phyloP scores from a whole-genome alignment of 768 basidiomycete genomes.

The Russula emetica region DNA sequence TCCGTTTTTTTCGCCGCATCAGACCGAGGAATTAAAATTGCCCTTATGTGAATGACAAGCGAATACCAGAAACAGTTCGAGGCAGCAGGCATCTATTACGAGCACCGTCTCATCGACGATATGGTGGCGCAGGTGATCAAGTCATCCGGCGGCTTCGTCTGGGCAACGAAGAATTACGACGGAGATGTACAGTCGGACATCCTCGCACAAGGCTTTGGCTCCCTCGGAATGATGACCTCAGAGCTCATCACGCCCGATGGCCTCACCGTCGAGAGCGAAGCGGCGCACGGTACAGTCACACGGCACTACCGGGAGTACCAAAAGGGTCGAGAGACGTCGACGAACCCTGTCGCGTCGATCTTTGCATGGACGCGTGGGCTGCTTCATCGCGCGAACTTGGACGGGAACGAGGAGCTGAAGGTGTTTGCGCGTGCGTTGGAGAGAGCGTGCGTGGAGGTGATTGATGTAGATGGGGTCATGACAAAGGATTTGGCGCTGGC shows the following conservation, averaged over 20 bases:
- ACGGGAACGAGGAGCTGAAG: slow-evolving; percentile 69
- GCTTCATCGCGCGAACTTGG: slow-evolving; percentile 88
- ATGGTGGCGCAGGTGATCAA: slow-evolving; percentile 99
- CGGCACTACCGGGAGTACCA: slow-evolving; percentile 97
- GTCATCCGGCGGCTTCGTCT: slow-evolving; percentile 79
- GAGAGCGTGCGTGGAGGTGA: slow-evolving; percentile 83
- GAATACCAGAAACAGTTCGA: slow-evolving; percentile 72
- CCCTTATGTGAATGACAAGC: slow-evolving; percentile 32
- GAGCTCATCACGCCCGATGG: slow-evolving; percentile 96
- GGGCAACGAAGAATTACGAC: slow-evolving; percentile 65
- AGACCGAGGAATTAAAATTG: background rate
- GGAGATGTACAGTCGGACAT: slow-evolving; percentile 77
- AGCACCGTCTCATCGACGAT: slow-evolving; percentile 95
- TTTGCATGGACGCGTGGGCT: slow-evolving; percentile 98
- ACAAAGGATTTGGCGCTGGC: slow-evolving; percentile 95
- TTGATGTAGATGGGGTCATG: slow-evolving; percentile 88
- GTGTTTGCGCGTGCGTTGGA: slow-evolving; percentile 80
- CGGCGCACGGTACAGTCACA: slow-evolving; percentile 94
- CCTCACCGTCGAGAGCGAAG: slow-evolving; percentile 87
- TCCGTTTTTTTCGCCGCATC: background rate
- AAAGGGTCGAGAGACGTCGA: slow-evolving; percentile 96
- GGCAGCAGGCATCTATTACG: slow-evolving; percentile 74
- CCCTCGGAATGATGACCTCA: slow-evolving; percentile 96
- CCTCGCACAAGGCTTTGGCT: slow-evolving; percentile 96
- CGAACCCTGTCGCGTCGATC: slow-evolving; percentile 97